phyloP scores from a whole-genome alignment of 2,329 filamentous ascomycete genomes.

The Ophiostoma novo-ulmi region DNA sequence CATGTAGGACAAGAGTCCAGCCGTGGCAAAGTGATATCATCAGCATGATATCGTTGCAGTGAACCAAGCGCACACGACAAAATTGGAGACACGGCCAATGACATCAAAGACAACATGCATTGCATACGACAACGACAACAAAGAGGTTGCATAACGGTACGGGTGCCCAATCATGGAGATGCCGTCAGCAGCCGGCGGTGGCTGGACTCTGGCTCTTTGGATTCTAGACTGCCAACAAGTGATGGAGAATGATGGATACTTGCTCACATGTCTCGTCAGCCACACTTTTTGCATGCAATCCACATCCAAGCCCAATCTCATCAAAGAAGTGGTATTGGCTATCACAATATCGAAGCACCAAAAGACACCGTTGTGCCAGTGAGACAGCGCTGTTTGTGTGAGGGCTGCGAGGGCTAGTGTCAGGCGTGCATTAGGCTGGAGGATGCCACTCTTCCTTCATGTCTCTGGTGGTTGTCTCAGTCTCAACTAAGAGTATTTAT shows the following conservation, averaged over 20 bases:
- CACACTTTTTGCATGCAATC: not conserved
- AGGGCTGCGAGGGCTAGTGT: not conserved
- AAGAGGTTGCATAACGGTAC: slow-evolving; percentile 9
- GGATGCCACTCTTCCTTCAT: slow-evolving; percentile 7
- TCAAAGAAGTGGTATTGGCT: not conserved
- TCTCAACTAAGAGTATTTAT: not conserved
- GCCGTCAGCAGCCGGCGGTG: slow-evolving; percentile 8
- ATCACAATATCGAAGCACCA: not conserved
- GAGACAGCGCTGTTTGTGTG: slow-evolving; percentile 5
- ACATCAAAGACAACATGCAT: not conserved
- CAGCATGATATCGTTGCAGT: slow-evolving; percentile 10
- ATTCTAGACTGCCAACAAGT: not conserved
- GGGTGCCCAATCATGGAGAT: slow-evolving; percentile 13
- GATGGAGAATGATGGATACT: not conserved
- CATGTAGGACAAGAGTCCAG: not conserved
- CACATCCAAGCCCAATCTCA: not conserved
- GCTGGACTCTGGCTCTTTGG: not conserved
- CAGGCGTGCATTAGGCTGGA: slow-evolving; percentile 8
- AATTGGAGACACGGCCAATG: not conserved
- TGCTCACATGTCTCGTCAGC: slow-evolving; percentile 13
- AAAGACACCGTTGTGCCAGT: slow-evolving; percentile 2
- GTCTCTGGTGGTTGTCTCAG: not conserved
- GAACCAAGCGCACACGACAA: not conserved
- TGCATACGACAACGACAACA: slow-evolving; percentile 5
- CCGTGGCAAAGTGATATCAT: not conserved